Evolutionary conservation across 2,329 filamentous ascomycete species (phyloP).

Genomic region (Botryotinia calthae): DNA sequence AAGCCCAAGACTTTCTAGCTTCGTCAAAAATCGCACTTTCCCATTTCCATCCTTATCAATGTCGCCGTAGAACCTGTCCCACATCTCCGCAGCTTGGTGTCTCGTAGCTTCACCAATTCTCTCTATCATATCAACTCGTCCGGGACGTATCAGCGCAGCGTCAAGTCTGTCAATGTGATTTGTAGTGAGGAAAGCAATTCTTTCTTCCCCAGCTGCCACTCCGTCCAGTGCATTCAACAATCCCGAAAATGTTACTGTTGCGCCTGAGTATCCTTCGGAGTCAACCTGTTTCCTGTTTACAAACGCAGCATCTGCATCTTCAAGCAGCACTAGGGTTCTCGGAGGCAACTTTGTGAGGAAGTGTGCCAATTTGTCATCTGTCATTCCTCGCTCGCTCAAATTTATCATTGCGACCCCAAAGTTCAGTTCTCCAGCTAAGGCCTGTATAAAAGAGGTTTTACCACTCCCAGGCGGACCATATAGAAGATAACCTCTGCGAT

Average conservation of each 20-base stretch:
- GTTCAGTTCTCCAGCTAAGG: conserved; percentile 69
- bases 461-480: conserved; percentile 74
- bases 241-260: conserved; percentile 75
- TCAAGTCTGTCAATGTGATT: conserved; percentile 86
- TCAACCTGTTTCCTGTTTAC: conserved; percentile 59
- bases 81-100: conserved; percentile 82
- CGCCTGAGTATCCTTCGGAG: conserved; percentile 35
- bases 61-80: conserved; percentile 92
- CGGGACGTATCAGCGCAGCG: conserved; percentile 85
- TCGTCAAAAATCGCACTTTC: conserved; percentile 66
- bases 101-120: conserved; percentile 83
- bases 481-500: conserved; percentile 75
- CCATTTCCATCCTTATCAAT: conserved; percentile 63
- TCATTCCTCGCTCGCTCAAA: conserved; percentile 51
- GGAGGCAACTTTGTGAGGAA: conserved; percentile 52
- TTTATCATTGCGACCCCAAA: conserved; percentile 54
- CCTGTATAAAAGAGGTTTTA: conserved; percentile 93
- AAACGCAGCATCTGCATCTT: conserved; percentile 54
- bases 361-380: conserved; percentile 53
- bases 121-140: conserved; percentile 89
- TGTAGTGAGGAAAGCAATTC: conserved; percentile 91
- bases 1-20: conserved; percentile 67
- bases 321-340: conserved; percentile 54
- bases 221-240: conserved; percentile 84
- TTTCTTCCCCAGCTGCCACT: conserved; percentile 90